phyloP scores from a whole-genome alignment of 2,329 filamentous ascomycete genomes.

The Pseudomassariella vexata region DNA sequence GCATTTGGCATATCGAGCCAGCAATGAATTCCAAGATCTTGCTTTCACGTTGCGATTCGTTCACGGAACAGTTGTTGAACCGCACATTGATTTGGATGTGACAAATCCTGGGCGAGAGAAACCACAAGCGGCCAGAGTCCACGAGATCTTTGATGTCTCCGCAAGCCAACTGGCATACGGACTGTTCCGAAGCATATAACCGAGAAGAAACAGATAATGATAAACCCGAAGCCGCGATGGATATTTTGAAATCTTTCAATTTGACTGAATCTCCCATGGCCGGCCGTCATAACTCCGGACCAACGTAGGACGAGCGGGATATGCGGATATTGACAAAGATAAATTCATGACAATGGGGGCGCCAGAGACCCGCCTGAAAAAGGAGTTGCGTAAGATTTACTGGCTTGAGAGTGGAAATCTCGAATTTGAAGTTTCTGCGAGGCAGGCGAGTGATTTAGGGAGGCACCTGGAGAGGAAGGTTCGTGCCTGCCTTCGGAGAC shows the following conservation, averaged over 20 bases:
- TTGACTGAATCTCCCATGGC: too few relatives aligned
- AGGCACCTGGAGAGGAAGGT: too few relatives aligned
- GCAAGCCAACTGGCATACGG: not conserved
- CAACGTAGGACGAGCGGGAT: too few relatives aligned
- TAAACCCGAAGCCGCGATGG: not conserved
- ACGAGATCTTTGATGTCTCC: conserved; percentile 1
- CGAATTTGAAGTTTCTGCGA: too few relatives aligned
- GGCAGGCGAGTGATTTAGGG: too few relatives aligned
- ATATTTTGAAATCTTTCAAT: conserved; percentile 3
- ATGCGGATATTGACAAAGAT: too few relatives aligned
- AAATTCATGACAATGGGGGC: too few relatives aligned
- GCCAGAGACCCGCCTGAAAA: too few relatives aligned
- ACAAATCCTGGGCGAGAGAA: conserved; percentile 4
- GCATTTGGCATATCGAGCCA: conserved; percentile 2
- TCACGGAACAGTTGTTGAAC: not conserved
- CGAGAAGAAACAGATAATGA: conserved; percentile 4
- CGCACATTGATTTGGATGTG: conserved; percentile 5
- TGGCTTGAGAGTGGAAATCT: too few relatives aligned
- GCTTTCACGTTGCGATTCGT: not conserved
- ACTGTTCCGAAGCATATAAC: conserved; percentile 3
- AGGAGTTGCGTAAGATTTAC: too few relatives aligned
- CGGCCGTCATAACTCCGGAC: too few relatives aligned
- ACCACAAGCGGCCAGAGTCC: conserved; percentile 2
- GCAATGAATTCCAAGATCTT: conserved; percentile 6
- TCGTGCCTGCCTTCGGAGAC: too few relatives aligned